Percentiles rank a stretch among this genome's conserved stretches.
phyloP scores from a whole-genome alignment of 805 yeast genomes.

The Nakazawaea anatomiae region DNA sequence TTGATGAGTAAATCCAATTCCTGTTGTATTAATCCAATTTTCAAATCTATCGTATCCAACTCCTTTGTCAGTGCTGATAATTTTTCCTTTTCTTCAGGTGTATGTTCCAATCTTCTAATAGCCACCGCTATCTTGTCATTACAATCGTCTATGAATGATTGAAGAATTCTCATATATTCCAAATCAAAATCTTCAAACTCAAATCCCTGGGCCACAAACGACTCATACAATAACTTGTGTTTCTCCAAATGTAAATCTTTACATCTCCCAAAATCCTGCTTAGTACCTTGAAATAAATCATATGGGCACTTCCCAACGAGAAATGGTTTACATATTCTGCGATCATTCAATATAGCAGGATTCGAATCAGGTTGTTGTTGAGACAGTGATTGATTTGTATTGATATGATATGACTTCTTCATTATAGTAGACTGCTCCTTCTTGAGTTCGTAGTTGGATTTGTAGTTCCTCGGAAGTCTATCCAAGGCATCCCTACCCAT shows the following conservation, averaged over 20 bases:
- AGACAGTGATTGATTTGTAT: slow-evolving; percentile 2
- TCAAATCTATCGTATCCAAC: slow-evolving; percentile 56
- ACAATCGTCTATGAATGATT: slow-evolving; percentile 58
- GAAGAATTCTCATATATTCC: slow-evolving; percentile 40
- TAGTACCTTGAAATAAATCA: slow-evolving; percentile 76
- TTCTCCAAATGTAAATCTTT: slow-evolving; percentile 71
- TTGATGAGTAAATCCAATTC: slow-evolving; percentile 52
- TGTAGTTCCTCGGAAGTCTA: slow-evolving; percentile 22
- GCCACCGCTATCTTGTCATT: slow-evolving; percentile 61
- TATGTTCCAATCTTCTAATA: slow-evolving; percentile 57
- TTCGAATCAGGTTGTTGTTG: slow-evolving; percentile 9
- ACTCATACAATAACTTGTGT: slow-evolving; percentile 64
- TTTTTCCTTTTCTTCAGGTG: slow-evolving; percentile 52
- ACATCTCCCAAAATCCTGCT: slow-evolving; percentile 78
- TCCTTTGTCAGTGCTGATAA: slow-evolving; percentile 30
- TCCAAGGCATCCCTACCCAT: slow-evolving; percentile 59
- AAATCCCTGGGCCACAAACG: slow-evolving; percentile 29
- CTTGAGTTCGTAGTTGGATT: slow-evolving; percentile 12
- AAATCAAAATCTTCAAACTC: slow-evolving; percentile 39
- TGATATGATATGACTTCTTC: slow-evolving; percentile 3
- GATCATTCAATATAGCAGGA: slow-evolving; percentile 37
- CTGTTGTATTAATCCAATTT: slow-evolving; percentile 60
- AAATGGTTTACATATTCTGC: slow-evolving; percentile 71
- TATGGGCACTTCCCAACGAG: slow-evolving; percentile 85
- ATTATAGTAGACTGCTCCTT: slow-evolving; percentile 5